These are phyloP conservation scores for Nannochloropsis oceanica DNA, from an alignment of 108 stramenopile species.

Conservation along the genomic window DNA sequence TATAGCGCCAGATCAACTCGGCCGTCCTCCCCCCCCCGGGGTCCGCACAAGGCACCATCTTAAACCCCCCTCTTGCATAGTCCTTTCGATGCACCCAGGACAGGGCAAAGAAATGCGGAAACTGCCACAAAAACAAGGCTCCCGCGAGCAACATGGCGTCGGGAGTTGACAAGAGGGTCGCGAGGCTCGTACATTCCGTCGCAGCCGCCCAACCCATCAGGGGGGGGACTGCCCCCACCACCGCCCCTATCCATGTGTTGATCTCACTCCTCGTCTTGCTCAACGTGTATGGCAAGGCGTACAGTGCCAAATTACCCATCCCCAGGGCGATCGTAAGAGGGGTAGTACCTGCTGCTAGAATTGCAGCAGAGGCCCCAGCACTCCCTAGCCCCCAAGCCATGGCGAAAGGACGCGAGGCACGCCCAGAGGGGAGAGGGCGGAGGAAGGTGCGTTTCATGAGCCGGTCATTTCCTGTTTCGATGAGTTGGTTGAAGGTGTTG, in stretches of 20 bases:
- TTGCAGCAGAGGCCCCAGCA: constrained; percentile 49
- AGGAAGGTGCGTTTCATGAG: constrained; percentile 78
- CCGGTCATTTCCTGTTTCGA: constrained; percentile 53
- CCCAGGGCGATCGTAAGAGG: constrained; percentile 76
- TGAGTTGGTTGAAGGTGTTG: constrained; percentile 81
- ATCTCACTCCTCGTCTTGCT: constrained; percentile 71
- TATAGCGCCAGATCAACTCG: constrained; percentile 57
- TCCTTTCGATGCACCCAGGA: constrained; percentile 74
- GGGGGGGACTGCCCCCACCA: constrained; percentile 95
- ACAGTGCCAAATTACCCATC: constrained; percentile 74
- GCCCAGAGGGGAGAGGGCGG: constrained; percentile 69
- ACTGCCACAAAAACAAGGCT: constrained; percentile 90
- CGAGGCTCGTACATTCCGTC: constrained; percentile 46
- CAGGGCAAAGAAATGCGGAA: constrained; percentile 97
- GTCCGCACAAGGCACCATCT: constrained; percentile 62
- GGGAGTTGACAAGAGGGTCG: background rate
- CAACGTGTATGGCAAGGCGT: constrained; percentile 88
- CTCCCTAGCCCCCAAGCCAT: constrained; percentile 50
- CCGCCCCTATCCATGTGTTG: constrained; percentile 96
- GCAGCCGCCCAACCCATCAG: constrained; percentile 97
- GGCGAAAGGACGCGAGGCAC: constrained; percentile 47
- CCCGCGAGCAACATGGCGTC: constrained; percentile 52
- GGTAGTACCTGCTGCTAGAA: constrained; percentile 68
- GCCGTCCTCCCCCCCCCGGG: constrained; percentile 63
- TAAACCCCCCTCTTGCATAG: constrained; percentile 50